Evolutionary conservation across 768 basidiomycete genomes (phyloP), one percentile per base, ranked within the genome.

Genomic region (Kwoniella mangroviensis): DNA sequence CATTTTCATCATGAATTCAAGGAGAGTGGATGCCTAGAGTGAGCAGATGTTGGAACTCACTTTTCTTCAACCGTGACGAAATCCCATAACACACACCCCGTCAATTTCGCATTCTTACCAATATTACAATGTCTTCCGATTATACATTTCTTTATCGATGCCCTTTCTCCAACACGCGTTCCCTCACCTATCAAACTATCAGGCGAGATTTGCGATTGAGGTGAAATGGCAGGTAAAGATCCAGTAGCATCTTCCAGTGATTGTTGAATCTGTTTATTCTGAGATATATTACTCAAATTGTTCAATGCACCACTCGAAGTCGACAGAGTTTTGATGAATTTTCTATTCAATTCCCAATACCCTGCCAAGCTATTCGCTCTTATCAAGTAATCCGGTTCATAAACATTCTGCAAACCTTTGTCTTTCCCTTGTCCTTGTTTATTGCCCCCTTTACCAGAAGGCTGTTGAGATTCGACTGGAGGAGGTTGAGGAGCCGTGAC

Each of bases 31-130:
- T 7, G 34, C 34, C 34, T 34, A 34, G 34, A 1, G 34, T 7
- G 34, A 34, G 34, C 34, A 34, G 19, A 60, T 42, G 5, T 12
- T 19, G 1, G 13, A 40, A 79, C 88, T 78, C 72, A 93, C 94
- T 93, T 93, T 68, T 96, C 93, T 53, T 88, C 91, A 13, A 98
- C 84, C 4, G 92, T 87, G 75, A 94, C 95, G 76, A 96, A 94
- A 78, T 97, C 95, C 73, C 94, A 86, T 24, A 98, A 81, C 7
- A 96, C 87, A 73, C 91, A 94, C 12, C 92, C 91, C 2, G 86
- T 86, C 57, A 98, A 89, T 82, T 89, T 92, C n/a, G 88, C 91
- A 86, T 90, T 90, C 81, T 88, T 90, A 2, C 93, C 93, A 63
- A 95, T 90, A 17, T 89, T 84, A 73, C 93, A 94, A 79, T 95